Conservation (phyloP, 768 basidiomycete genomes). For the Collybiopsis confluens region DNA sequence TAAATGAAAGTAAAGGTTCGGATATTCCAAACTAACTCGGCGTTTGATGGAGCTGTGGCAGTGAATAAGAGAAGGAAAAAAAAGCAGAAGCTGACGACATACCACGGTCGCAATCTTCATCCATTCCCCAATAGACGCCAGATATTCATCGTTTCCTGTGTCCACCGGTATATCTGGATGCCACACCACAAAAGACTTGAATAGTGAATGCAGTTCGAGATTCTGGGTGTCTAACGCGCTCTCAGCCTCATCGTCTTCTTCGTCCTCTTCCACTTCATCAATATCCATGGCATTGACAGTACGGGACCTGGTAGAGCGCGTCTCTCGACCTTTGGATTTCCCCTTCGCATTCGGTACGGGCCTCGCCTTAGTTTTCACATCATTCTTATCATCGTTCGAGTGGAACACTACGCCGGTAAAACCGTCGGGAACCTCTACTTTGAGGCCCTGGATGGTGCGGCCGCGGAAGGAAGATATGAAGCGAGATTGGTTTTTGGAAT, state of each 20-base stretch:
- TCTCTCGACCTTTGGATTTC: conserved; percentile 13
- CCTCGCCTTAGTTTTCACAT: conserved; percentile 13
- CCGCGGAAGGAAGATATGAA: conserved; percentile 72
- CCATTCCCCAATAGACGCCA: conserved; percentile 69
- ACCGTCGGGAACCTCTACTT: conserved; percentile 57
- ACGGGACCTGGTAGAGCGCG: conserved; percentile 20
- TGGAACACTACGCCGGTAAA: conserved; percentile 65
- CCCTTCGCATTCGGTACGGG: conserved; percentile 9
- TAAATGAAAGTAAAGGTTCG: too few relatives aligned
- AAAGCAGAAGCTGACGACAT: conserved; percentile 13
- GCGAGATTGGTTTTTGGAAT: conserved; percentile 20
- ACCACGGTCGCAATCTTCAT: conserved; percentile 61
- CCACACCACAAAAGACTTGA: conserved; percentile 73
- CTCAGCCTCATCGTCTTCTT: conserved; percentile 24
- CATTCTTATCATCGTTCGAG: conserved; percentile 18
- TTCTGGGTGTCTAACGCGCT: conserved; percentile 17
- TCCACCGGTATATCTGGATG: conserved; percentile 68
- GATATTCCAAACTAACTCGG: not conserved
- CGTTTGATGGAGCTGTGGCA: conserved; percentile 1
- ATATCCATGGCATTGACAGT: conserved; percentile 19
- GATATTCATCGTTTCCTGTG: conserved; percentile 68
- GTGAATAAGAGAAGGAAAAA: not conserved
- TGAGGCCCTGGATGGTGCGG: conserved; percentile 64
- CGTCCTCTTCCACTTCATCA: conserved; percentile 23
- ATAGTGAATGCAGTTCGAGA: conserved; percentile 42